Percentiles rank a stretch among this genome's conserved stretches.
These are phyloP conservation scores for Candida gorgasii DNA, from an alignment of 805 yeast genomes.

Conservation along the genomic window DNA sequence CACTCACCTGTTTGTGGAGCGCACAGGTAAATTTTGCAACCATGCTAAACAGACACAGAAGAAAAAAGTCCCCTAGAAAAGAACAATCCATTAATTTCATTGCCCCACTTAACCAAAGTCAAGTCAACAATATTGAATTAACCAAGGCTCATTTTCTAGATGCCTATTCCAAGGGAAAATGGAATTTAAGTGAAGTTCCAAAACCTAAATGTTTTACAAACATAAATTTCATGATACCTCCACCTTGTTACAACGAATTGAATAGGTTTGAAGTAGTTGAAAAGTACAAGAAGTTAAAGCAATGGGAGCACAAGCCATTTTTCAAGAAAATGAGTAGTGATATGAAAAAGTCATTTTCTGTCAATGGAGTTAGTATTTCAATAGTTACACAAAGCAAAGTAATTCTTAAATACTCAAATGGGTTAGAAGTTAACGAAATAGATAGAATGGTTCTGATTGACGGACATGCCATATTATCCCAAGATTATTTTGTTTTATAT, in stretches of 20 bases:
- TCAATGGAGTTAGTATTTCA: conserved; percentile 59
- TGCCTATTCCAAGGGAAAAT: conserved; percentile 53
- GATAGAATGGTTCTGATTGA: conserved; percentile 63
- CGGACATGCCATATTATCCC: conserved; percentile 65
- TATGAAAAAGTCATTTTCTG: conserved; percentile 43
- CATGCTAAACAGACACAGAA: conserved; percentile 8
- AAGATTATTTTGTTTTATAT: conserved; percentile 51
- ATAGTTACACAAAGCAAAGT: conserved; percentile 52
- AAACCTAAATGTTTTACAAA: conserved; percentile 54
- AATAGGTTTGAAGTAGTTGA: conserved; percentile 47
- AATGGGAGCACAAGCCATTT: conserved; percentile 49
- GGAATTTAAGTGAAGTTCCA: conserved; percentile 55
- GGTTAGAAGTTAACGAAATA: conserved; percentile 49
- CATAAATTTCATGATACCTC: conserved; percentile 56
- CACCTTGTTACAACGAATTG: conserved; percentile 54
- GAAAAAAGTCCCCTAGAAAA: conserved; percentile 2
- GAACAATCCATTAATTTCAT: conserved; percentile 15
- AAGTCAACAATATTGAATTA: conserved; percentile 22
- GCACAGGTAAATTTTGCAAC: conserved; percentile 1
- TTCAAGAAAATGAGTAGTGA: conserved; percentile 41
- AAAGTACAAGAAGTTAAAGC: conserved; percentile 36
- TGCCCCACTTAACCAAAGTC: conserved; percentile 21
- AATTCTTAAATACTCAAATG: conserved; percentile 49
- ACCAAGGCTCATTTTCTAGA: conserved; percentile 58
- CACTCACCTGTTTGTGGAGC: conserved; percentile 1